A percentile compares a stretch with the other conserved stretches of the same genome.
phyloP scores from a whole-genome alignment of 306 rosid genomes.

The Dalbergia oliveri region DNA sequence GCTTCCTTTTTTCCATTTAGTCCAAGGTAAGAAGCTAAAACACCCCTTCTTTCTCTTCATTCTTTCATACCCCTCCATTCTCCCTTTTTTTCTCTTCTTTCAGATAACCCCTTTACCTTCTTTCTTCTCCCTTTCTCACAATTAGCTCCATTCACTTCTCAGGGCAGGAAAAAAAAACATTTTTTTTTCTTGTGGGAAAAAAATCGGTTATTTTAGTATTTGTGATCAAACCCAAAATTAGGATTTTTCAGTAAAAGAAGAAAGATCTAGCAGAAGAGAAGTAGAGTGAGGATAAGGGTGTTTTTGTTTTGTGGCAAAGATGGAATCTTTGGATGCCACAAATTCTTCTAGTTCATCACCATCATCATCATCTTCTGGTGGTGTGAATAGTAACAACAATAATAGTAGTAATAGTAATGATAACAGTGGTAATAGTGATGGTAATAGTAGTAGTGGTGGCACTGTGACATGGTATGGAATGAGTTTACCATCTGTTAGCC shows the following conservation, averaged over 20 bases:
- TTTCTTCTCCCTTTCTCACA: conserved; percentile 14
- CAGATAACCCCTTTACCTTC: conserved; percentile 1
- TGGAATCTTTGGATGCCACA: conserved; percentile 56
- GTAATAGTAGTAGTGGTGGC: conserved; percentile 28
- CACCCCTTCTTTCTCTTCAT: neutral
- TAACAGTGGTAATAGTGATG: conserved; percentile 17
- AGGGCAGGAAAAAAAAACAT: neutral
- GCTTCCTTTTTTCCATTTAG: neutral
- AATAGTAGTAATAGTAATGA: neutral
- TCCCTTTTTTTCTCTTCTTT: neutral
- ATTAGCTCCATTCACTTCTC: neutral
- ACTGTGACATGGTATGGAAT: conserved; percentile 51
- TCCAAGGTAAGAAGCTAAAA: conserved; percentile 18
- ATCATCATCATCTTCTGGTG: conserved; percentile 26
- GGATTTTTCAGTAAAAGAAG: conserved; percentile 7
- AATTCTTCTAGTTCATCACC: conserved; percentile 44
- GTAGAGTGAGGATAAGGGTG: conserved; percentile 43
- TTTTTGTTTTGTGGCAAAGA: conserved; percentile 37
- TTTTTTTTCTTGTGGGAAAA: neutral
- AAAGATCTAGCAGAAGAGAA: conserved; percentile 18
- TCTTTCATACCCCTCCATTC: neutral
- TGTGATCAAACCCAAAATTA: conserved; percentile 35
- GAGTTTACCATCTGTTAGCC: conserved; percentile 59
- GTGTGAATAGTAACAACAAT: conserved; percentile 33
- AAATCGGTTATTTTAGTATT: neutral